Evolutionary conservation across 2,329 filamentous ascomycete genomes (phyloP), one percentile per base, ranked within the genome.

Genomic region (Cladophialophora chaetospira): DNA sequence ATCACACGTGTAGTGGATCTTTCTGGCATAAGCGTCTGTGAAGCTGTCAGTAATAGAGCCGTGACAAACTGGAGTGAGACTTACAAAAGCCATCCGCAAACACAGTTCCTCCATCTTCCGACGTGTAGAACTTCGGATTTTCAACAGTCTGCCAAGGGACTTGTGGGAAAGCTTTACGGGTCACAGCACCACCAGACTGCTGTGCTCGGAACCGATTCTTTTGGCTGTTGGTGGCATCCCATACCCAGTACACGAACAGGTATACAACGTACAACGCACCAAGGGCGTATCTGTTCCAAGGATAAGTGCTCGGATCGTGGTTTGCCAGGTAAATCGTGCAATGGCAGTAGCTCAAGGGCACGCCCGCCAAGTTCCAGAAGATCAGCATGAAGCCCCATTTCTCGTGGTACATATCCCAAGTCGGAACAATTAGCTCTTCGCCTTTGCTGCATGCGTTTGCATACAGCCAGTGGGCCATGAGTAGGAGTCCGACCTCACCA

Each of bases 351-450:
- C 86, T 91, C 50, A 96, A 81, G 11, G 91, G 91, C 23, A 96
- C 91, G 65, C 91, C 91, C 44, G 91, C 91, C 71, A 96, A 79
- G 75, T 96, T 96, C 91, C 91, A 96, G 83, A 96, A 96, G 73
- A 95, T 95, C 65, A 96, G 83, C 91, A 96, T 96, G 79, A 96
- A 96, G 50, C 91, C 91, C 84, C 89, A 92, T 77, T 96, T 96
- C 80, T 96, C 91, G 68, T 91, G 93, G 79, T 95, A 96, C 88
- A 96, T 96, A 69, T 96, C 91, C 85, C 91, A 96, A 47, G 90
- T 94, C 6, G 88, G 88, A 57, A 91, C 83, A 72, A 96, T 96
- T 70, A 91, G 83, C 75, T 96, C 90, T 75, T 96, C 91, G 45
- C 88, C 92, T 78, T 96, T 96, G 66, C 87, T 85, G 77, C 91